phyloP scores from a whole-genome alignment of 139 green algal species.

The Trebouxia sp. region DNA sequence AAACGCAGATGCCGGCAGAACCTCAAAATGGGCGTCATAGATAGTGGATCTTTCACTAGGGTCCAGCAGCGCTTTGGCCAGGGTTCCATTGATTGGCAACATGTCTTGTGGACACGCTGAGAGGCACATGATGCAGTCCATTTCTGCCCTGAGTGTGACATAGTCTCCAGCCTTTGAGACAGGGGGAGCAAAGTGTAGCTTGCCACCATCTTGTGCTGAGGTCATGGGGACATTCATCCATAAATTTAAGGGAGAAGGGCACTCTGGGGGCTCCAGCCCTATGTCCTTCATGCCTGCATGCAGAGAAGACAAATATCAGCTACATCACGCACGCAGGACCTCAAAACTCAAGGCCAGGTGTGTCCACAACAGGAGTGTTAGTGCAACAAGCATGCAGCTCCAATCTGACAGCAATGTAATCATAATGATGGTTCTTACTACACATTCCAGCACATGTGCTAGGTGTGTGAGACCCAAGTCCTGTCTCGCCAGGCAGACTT shows the following conservation, averaged over 20 bases:
- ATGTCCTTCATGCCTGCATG: neutral
- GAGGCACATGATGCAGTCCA: conserved; percentile 21
- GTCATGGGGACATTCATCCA: conserved; percentile 25
- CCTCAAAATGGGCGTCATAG: conserved; percentile 1
- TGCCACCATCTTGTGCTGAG: conserved; percentile 1
- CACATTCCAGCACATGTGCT: too few species aligned
- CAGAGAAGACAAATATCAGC: too few species aligned
- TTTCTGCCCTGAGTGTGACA: conserved; percentile 12
- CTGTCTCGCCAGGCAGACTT: too few species aligned
- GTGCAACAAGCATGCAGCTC: too few species aligned
- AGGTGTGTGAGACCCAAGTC: too few species aligned
- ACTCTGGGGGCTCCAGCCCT: neutral
- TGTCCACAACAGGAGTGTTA: too few species aligned
- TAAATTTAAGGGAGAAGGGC: conserved; percentile 12
- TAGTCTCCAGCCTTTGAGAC: conserved; percentile 19
- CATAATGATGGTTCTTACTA: too few species aligned
- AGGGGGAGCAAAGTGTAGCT: conserved; percentile 6
- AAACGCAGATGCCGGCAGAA: neutral
- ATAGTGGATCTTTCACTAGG: conserved; percentile 3
- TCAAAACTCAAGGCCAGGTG: too few species aligned
- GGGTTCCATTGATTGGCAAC: conserved; percentile 8
- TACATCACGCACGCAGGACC: too few species aligned
- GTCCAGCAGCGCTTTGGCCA: conserved; percentile 1
- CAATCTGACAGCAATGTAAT: too few species aligned
- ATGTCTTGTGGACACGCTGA: conserved; percentile 3